These are phyloP conservation scores for Trichoderma atroviride DNA, from an alignment of 2,329 filamentous ascomycete species.

Conservation along the genomic window DNA sequence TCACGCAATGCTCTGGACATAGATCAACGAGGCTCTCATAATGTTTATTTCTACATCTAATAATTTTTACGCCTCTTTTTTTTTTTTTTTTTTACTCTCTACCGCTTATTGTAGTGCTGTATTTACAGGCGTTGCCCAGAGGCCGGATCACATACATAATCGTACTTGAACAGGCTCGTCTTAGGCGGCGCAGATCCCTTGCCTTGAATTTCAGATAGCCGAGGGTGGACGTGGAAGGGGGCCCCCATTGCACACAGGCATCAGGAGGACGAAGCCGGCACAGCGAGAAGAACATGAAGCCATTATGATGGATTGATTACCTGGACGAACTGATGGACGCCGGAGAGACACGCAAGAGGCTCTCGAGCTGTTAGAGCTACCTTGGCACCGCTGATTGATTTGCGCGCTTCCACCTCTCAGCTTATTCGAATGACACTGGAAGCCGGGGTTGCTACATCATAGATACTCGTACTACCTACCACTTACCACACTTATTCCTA, in stretches of 20 bases:
- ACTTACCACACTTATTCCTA: not conserved
- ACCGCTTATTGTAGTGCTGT: not conserved
- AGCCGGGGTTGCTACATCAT: conserved; percentile 6
- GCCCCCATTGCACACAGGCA: not conserved
- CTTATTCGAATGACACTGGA: conserved; percentile 2
- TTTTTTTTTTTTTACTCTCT: too few species aligned
- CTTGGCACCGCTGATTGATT: not conserved
- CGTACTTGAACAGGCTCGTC: not conserved
- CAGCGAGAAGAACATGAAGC: not conserved
- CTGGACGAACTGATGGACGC: conserved; percentile 5
- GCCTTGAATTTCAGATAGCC: conserved; percentile 11
- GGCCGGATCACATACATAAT: not conserved
- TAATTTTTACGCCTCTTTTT: not conserved
- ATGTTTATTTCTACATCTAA: not conserved
- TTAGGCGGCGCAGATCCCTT: conserved; percentile 19
- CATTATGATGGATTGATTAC: conserved; percentile 1
- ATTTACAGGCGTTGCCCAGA: not conserved
- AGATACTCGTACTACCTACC: not conserved
- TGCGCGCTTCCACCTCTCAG: not conserved
- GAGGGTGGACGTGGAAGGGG: conserved; percentile 13
- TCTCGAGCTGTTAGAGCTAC: not conserved
- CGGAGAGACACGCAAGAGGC: not conserved
- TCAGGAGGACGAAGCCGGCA: not conserved
- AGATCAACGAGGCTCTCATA: not conserved
- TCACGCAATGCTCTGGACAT: not conserved